Evolutionary conservation across 1,284 basidiomycete species (phyloP).

Genomic region (Malassezia cuniculi): DNA sequence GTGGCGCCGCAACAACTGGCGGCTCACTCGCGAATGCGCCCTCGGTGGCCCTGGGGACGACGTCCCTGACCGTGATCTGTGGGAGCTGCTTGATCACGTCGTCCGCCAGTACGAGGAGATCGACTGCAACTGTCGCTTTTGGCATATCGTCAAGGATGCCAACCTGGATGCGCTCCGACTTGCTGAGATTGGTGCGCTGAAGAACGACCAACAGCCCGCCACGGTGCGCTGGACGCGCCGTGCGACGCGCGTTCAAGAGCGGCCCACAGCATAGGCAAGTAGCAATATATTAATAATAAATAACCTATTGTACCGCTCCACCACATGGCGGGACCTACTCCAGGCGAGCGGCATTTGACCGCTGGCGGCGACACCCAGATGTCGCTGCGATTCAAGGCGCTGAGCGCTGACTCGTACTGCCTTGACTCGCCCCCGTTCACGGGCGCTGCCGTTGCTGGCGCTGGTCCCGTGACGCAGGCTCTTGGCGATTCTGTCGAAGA

Average conservation of each 20-base stretch:
- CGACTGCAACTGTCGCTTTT: constrained; percentile 42
- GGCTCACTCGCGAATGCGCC: constrained; percentile 19
- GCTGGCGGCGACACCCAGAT: neutral
- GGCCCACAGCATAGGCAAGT: neutral
- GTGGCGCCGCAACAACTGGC: constrained; percentile 38
- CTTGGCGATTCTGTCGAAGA: constrained; percentile 8
- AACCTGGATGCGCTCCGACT: constrained; percentile 22
- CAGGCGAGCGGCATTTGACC: neutral
- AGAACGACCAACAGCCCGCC: constrained; percentile 27
- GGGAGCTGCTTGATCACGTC: constrained; percentile 35
- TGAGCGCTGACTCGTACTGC: constrained; percentile 39
- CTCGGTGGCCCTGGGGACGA: constrained; percentile 27
- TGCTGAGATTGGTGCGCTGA: constrained; percentile 32
- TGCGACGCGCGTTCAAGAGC: constrained; percentile 2
- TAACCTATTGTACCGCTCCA: too few species aligned
- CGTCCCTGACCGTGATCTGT: constrained; percentile 41
- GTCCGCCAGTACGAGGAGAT: constrained; percentile 35
- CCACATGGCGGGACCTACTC: neutral
- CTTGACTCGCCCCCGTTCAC: constrained; percentile 44
- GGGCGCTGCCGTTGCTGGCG: constrained; percentile 30
- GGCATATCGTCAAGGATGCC: constrained; percentile 28
- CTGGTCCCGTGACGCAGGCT: constrained; percentile 24
- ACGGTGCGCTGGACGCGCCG: constrained; percentile 31
- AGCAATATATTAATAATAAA: too few species aligned
- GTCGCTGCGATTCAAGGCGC: constrained; percentile 36